Evolutionary conservation across 2,329 filamentous ascomycete genomes (phyloP), one percentile per base, ranked within the genome.

Genomic region (Beauveria sp.): DNA sequence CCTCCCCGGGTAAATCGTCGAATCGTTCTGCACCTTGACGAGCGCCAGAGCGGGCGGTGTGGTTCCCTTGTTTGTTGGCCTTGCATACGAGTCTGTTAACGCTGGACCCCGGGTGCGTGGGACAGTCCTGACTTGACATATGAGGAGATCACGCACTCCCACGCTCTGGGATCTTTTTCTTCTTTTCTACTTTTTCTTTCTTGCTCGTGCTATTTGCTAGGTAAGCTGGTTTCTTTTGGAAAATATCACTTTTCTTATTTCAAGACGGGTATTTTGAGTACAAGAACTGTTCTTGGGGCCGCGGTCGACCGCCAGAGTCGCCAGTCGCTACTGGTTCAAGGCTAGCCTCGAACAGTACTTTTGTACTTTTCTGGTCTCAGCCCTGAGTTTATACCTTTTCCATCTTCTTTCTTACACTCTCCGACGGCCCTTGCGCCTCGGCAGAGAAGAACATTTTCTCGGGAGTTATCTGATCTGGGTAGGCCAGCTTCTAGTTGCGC

Each of bases 21-120:
- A 59, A 59, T 59, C 47, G 34, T 34, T 22, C 14, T 44, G 22
- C 37, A 37, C 24, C 37, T 59, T 28, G 37, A 44, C 37, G 24
- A 34, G 56, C 48, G 47, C 37, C 46, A 58, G n/a, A 43, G 56
- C 28, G 37, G 47, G 56, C 56, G 56, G 56, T 59, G 56, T 59
- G 47, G 56, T 46, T 14, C 46, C 18, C 56, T 52, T 59, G 47
- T 46, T 59, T 59, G 47, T 59, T 59, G 56, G 56, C 56, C 56
- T 53, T 59, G 56, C 56, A 59, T 52, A 41, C 40, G 34, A 16
- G 43, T 40, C 20, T 48, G 54, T 30, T 22, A 28, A 18, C 41
- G 44, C 14, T 41, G 53, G 22, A 28, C 46, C 55, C 47, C 55
- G 2, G 43, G n/a, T n/a, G 30, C 50, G 50, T 51, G 51, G 20